A percentile compares a stretch with the other conserved stretches of the same genome.
Conservation (phyloP, 2,329 filamentous ascomycete species). For the Sporothrix humicola region DNA sequence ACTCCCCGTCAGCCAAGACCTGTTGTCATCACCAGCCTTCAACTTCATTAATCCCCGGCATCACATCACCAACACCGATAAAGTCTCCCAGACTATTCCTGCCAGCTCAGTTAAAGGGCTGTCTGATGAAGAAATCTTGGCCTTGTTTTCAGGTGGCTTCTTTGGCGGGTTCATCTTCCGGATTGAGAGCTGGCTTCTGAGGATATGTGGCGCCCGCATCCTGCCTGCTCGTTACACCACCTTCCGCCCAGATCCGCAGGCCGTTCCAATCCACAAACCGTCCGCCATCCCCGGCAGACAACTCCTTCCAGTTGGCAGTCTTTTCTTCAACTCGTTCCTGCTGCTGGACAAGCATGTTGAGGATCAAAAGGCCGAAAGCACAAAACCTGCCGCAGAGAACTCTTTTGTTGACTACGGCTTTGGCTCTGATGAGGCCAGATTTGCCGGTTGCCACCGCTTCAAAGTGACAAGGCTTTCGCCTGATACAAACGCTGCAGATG, state of each 20-base stretch:
- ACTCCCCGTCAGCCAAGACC: neutral
- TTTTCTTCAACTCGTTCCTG: constrained; percentile 8
- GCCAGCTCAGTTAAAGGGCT: neutral
- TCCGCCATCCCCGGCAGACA: neutral
- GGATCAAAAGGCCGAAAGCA: neutral
- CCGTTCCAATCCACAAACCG: neutral
- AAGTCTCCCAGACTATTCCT: constrained; percentile 5
- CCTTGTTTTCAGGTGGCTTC: constrained; percentile 7
- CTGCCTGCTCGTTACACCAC: neutral
- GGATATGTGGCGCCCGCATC: neutral
- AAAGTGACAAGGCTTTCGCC: neutral
- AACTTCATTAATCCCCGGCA: constrained; percentile 16
- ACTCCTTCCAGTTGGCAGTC: constrained; percentile 21
- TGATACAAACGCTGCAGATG: neutral
- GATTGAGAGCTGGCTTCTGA: constrained; percentile 12
- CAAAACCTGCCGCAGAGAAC: neutral
- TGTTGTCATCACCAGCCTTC: neutral
- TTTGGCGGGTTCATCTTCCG: constrained; percentile 25
- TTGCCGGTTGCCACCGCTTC: constrained; percentile 20
- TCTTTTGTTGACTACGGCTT: constrained; percentile 17
- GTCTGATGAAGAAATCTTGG: constrained; percentile 6
- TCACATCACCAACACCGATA: neutral
- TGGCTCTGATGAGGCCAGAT: constrained; percentile 7
- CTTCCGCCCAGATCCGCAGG: neutral
- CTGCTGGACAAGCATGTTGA: neutral